Base-by-base conservation (phyloP, 495 filamentous ascomycete genomes). In the Podospora pseudocomata region DNA sequence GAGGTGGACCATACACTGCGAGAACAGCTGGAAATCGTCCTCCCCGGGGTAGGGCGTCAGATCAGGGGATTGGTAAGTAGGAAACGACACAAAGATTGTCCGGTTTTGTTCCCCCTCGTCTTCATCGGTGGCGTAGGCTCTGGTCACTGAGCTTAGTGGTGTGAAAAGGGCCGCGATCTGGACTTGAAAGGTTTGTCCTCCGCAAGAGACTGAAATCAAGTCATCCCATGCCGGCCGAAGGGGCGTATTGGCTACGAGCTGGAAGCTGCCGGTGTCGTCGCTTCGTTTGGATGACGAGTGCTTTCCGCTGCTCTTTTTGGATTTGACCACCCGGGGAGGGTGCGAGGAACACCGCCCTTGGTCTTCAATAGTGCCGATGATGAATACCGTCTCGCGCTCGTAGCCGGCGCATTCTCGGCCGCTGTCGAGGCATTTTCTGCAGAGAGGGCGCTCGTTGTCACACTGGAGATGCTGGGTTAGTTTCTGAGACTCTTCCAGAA, bases 351-450 rank as follows among this genome's bases (percentile, higher is more conserved):
- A 82, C 44, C 82, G 77, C 4, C 82, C 81, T 57, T 74, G 76
- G 53, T 82, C 75, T 34, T 83, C 75, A 34, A 76, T 73, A 18
- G 80, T 83, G 9, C 81, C 80, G 62, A 82, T 76, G 68, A 83
- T 84, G 69, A 84, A 84, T 55, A 83, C 81, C 6, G 78, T 83
- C 72, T 83, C 81, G 60, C 82, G 77, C 76, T 88, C 85, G 73
- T 90, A 90, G 56, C 87, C 87, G 63, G 84, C 77, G 72, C 87
- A 90, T 75, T 86, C 81, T 67, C 88, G 84, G 65, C 85, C 84
- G 75, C 85, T 85, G 81, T 88, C 85, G 60, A 82, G 81, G 75
- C 88, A 90, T 68, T 88, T 89, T 67, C 83, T 82, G 73, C 88
- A 90, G 63, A 83, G 83, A 5, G 88, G 88, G 28, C 83, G 84